Evolutionary conservation across 805 yeast genomes (phyloP), one percentile per base, ranked within the genome.

Genomic region (Sungouiella blattae): DNA sequence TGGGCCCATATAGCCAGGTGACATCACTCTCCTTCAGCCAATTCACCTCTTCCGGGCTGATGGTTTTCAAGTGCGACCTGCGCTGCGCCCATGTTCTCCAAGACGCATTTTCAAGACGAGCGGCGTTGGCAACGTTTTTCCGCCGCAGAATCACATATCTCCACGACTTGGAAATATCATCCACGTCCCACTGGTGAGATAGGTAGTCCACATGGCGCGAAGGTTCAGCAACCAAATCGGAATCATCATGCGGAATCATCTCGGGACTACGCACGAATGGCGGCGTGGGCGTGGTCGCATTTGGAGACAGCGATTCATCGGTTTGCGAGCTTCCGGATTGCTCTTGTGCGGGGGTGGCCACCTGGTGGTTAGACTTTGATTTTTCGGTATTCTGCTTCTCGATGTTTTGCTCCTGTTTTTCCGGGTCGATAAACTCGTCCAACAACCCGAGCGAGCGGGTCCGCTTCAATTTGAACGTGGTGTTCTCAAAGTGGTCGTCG

Each of bases 11-110:
- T 11, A 93, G 73, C 98, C 98, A 93, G 1, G 97, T 88, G 8
- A 93, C 96, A 58, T 93, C 99, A 39, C 83, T 82, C 52, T 93
- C 99, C 62, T 94, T 93, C 28, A 87, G 79, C 99, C 99, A 93
- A 59, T 93, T 91, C 30, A 93, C 85, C 24, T 77, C 75, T 52
- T 87, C 94, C 1, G 99, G 98, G 13, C 89, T 78, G 5, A 91
- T 86, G 0, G 98, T 93, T 68, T 65, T 66, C 40, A 68, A 55
- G 60, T 77, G 69, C 45, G 75, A 73, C 47, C 83, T 75, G 33
- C 85, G 71, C 61, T 89, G 88, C 11, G 91, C 83, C 97, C 97
- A 91, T 13, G 95, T 87, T 54, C 98, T 74, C 97, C 97, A 91
- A 32, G 86, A 73, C 11, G 96, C 91, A 39, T 65, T 64, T 37